Base-by-base conservation (phyloP, 169 alveolate species). In the Plasmodium ovale region DNA sequence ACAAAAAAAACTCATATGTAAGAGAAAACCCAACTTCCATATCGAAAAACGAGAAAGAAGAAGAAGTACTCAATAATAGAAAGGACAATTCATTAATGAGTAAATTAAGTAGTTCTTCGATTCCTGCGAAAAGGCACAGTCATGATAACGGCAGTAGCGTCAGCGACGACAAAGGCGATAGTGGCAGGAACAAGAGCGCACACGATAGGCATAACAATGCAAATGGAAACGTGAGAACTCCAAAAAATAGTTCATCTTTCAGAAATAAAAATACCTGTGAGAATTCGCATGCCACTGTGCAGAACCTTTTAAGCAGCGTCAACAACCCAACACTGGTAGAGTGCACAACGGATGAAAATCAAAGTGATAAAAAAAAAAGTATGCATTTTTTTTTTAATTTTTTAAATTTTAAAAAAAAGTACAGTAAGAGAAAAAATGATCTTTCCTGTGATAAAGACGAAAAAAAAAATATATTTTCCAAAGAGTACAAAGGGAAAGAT, bases 401-500 rank as follows among this genome's bases (percentile, higher is more conserved):
- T 72, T 54, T 33, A 35, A 72, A 72, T 44, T 23, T 72, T 3
- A 72, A 72, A 72, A 72, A 54, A 72, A 72, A 60, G 47, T 47
- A 35, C 25, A 44, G n/a, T 69, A 69, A 69, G 33, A 39, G 82
- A 72, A 72, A 72, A 54, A 56, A 42, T 68, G 62, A 54, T 42
- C 31, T 51, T 49, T 25, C 21, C 14, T 33, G 54, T 12, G n/a
- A 70, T 51, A 51, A 31, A 3, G 58, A 53, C 29, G 54, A 10
- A 51, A 72, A 54, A 72, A 54, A 54, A 59, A 72, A 33, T 33
- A 1, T 12, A 10, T 3, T 33, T 53, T 16, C 62, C 37, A 72
- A 72, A 29, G 70, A 29, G 12, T 56, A 72, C 47, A 59, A 72
- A 56, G 42, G 56, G 16, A 72, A 21, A 10, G 27, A 19, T 6